These are phyloP conservation scores for Ramularia endophylla DNA, from an alignment of 2,329 filamentous ascomycete genomes.

Conservation along the genomic window DNA sequence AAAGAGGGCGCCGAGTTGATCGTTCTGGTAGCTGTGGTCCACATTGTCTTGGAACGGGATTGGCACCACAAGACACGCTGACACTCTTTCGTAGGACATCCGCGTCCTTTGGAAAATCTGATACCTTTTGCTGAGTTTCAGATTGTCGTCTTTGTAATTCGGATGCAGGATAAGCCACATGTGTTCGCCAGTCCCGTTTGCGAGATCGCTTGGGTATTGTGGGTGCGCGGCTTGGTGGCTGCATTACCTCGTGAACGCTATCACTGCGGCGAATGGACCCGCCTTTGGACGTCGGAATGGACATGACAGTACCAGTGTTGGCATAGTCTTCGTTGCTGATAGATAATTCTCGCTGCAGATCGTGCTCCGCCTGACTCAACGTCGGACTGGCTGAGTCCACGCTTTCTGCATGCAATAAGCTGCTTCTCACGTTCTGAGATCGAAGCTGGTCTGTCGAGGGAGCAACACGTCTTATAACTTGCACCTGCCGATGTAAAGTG, in stretches of 20 bases:
- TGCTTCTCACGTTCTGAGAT: neutral
- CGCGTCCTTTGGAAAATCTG: neutral
- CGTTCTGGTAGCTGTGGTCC: neutral
- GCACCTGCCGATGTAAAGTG: too few relatives aligned
- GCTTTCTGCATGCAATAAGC: neutral
- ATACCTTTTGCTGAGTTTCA: constrained; percentile 5
- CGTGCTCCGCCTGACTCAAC: constrained; percentile 41
- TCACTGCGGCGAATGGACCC: constrained; percentile 6
- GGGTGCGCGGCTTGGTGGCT: constrained; percentile 29
- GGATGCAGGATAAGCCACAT: constrained; percentile 1
- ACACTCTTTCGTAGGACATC: constrained; percentile 10
- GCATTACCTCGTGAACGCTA: constrained; percentile 27
- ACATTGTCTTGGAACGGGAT: too few relatives aligned
- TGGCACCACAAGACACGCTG: constrained; percentile 6
- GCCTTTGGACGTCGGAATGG: too few relatives aligned
- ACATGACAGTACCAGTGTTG: too few relatives aligned
- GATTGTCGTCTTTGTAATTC: constrained; percentile 9
- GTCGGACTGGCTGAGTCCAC: constrained; percentile 34
- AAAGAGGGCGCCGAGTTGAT: neutral
- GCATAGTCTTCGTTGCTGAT: too few relatives aligned
- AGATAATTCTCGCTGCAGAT: constrained; percentile 25
- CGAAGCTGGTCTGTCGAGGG: neutral
- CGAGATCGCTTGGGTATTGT: constrained; percentile 37
- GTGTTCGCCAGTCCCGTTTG: constrained; percentile 32
- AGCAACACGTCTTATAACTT: too few relatives aligned